Percentiles rank a stretch among this genome's conserved stretches.
Conservation (phyloP, 441 rosid genomes). For the Syzygium syzygioides region DNA sequence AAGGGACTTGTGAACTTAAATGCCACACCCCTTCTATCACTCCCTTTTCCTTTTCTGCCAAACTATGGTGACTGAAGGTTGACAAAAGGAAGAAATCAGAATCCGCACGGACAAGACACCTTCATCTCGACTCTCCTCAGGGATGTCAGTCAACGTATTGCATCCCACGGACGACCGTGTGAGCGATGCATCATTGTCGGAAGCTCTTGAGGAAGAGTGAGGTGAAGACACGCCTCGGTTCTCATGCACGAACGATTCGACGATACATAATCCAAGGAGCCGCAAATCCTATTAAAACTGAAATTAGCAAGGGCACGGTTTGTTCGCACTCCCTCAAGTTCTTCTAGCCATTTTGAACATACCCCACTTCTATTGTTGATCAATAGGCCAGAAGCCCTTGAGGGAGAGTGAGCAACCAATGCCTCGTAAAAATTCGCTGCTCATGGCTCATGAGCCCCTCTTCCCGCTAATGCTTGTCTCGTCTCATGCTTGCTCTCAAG, state of each 20-base stretch:
- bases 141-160: background rate
- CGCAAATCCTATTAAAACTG: background rate
- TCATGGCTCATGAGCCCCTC: background rate
- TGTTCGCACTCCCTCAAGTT: constrained; percentile 29
- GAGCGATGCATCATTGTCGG: background rate
- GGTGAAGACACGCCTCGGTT: constrained; percentile 9
- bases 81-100: background rate
- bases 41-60: background rate
- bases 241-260: background rate
- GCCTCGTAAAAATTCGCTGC: background rate
- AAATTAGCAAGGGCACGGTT: background rate
- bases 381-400: constrained; percentile 8
- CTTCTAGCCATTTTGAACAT: constrained; percentile 5
- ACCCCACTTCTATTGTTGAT: background rate
- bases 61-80: background rate
- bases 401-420: background rate
- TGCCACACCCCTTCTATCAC: background rate
- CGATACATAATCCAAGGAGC: background rate
- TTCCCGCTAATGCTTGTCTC: background rate
- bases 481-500: background rate
- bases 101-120: background rate
- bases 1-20: no score
- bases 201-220: constrained; percentile 30
- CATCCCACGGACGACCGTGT: background rate
- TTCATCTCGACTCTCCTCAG: background rate